These are phyloP conservation scores for Lachnellula arida DNA, from an alignment of 2,329 filamentous ascomycete genomes.

Conservation along the genomic window DNA sequence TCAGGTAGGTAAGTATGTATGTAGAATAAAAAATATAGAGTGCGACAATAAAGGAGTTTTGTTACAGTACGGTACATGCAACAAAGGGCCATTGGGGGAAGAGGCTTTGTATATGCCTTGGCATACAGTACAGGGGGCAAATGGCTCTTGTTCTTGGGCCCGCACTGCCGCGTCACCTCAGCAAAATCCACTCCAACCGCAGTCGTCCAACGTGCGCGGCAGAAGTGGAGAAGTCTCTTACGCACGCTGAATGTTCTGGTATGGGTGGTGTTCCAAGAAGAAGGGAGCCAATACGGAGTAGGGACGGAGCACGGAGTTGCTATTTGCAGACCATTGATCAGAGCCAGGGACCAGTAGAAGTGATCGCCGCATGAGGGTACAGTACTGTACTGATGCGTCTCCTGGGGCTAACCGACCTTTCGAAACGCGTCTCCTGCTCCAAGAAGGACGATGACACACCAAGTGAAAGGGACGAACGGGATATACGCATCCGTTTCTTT, in stretches of 20 bases:
- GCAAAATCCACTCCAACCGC: not conserved
- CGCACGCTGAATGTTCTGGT: not conserved
- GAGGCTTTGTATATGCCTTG: constrained; percentile 5
- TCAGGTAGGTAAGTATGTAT: no score
- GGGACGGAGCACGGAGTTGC: no score
- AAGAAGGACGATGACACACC: not conserved
- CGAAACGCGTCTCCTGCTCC: constrained; percentile 8
- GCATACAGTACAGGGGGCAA: no score
- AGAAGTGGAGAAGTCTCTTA: not conserved
- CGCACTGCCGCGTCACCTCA: not conserved
- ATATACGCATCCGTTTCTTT: no score
- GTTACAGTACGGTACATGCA: not conserved
- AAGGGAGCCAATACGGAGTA: not conserved
- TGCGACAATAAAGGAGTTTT: not conserved
- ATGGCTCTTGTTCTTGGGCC: no score
- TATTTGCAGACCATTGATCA: not conserved
- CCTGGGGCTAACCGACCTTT: constrained; percentile 5
- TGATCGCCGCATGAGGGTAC: not conserved
- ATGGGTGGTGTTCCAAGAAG: not conserved
- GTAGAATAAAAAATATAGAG: not conserved
- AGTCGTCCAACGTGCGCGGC: not conserved
- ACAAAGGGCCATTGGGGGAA: not conserved
- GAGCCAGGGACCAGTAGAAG: not conserved
- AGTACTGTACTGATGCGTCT: constrained; percentile 3
- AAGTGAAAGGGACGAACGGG: not conserved